These are phyloP conservation scores for Phoma sp. DNA, from an alignment of 2,329 filamentous ascomycete genomes.

Conservation along the genomic window DNA sequence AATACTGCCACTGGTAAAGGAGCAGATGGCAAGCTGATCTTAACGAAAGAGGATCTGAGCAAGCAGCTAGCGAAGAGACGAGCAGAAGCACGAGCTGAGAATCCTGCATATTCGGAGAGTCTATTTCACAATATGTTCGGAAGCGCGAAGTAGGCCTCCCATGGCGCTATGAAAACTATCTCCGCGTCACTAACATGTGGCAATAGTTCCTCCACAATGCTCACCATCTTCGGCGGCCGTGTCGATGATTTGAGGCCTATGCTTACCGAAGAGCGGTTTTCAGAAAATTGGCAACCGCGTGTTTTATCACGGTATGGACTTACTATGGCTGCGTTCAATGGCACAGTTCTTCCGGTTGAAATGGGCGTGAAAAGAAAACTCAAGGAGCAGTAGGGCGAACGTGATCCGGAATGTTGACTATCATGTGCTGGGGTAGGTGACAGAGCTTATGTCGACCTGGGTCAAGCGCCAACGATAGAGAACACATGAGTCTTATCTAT, in stretches of 20 bases:
- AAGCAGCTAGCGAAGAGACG: constrained; percentile 42
- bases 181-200: background rate
- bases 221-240: constrained; percentile 50
- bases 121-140: constrained; percentile 51
- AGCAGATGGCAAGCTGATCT: constrained; percentile 34
- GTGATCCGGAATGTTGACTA: too few relatives aligned
- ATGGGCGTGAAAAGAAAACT: constrained; percentile 34
- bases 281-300: constrained; percentile 51
- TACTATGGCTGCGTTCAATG: constrained; percentile 53
- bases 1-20: constrained; percentile 48
- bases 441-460: too few relatives aligned
- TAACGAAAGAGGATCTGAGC: constrained; percentile 49
- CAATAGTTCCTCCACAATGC: constrained; percentile 50
- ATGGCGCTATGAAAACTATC: background rate
- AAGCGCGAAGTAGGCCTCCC: constrained; percentile 43
- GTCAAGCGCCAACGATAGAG: too few relatives aligned
- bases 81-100: constrained; percentile 43
- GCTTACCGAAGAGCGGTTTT: constrained; percentile 50
- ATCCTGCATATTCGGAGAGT: constrained; percentile 44
- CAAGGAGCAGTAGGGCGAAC: background rate
- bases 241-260: constrained; percentile 49
- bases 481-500: too few relatives aligned
- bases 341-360: constrained; percentile 50
- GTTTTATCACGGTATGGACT: constrained; percentile 47
- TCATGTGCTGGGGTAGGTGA: too few relatives aligned